Conservation (phyloP, 192 early-diverging fungal species). For the Rhizoclosmatium sp. region DNA sequence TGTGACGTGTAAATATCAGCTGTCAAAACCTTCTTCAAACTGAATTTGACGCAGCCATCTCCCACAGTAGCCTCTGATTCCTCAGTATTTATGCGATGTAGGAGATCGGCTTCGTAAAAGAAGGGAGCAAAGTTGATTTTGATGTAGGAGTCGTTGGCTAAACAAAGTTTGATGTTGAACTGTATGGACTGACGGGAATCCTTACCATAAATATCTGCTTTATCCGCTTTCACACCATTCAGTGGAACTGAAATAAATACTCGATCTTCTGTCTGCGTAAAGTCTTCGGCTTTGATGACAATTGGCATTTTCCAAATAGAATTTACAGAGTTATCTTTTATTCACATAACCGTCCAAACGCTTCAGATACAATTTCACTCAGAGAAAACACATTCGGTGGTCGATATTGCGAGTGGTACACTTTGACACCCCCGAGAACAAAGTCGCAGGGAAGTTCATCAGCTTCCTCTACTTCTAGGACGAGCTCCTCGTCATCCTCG, state of each 20-base stretch:
- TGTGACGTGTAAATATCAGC: background rate
- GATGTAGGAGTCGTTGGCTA: slow-evolving; percentile 59
- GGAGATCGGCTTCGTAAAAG: slow-evolving; percentile 63
- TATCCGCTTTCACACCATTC: slow-evolving; percentile 44
- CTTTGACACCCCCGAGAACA: too few relatives aligned
- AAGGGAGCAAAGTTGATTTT: slow-evolving; percentile 62
- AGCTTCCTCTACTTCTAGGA: too few relatives aligned
- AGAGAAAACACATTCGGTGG: too few relatives aligned
- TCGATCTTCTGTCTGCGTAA: slow-evolving; percentile 37
- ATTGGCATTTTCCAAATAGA: slow-evolving; percentile 46
- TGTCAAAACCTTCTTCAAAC: slow-evolving; percentile 48
- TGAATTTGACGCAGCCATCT: slow-evolving; percentile 47
- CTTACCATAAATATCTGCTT: slow-evolving; percentile 59
- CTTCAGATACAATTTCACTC: too few relatives aligned
- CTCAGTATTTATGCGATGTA: slow-evolving; percentile 41
- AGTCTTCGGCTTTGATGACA: slow-evolving; percentile 47
- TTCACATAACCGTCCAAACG: too few relatives aligned
- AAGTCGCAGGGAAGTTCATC: too few relatives aligned
- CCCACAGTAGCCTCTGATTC: slow-evolving; percentile 51
- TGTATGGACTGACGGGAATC: background rate
- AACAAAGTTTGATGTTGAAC: background rate
- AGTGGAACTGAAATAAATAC: slow-evolving; percentile 55
- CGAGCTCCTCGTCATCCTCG: too few relatives aligned
- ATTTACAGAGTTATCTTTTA: too few relatives aligned
- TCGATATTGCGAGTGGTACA: too few relatives aligned